These are phyloP conservation scores for Chlorociboria aeruginascens DNA, from an alignment of 495 filamentous ascomycete species.

Conservation along the genomic window DNA sequence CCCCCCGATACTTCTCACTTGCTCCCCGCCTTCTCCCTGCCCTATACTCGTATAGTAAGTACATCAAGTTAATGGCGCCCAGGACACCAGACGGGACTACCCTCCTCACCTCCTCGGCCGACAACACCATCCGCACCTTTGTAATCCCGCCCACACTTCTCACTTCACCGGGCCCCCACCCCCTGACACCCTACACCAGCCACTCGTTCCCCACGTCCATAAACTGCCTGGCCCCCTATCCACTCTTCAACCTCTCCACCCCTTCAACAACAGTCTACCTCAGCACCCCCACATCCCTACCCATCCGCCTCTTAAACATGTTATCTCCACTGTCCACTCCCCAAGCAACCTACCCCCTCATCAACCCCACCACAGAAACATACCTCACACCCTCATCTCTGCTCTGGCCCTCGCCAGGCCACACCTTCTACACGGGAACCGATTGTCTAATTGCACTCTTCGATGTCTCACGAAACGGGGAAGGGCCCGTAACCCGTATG, in stretches of 20 bases:
- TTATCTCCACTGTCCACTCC: slow-evolving; percentile 27
- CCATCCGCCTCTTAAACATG: slow-evolving; percentile 52
- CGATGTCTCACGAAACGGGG: slow-evolving; percentile 56
- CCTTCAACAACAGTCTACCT: slow-evolving; percentile 58
- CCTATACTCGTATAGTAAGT: too few relatives aligned
- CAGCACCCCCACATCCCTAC: slow-evolving; percentile 53
- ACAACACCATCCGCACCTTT: slow-evolving; percentile 57
- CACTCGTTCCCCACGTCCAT: slow-evolving; percentile 55
- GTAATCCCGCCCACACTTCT: slow-evolving; percentile 65
- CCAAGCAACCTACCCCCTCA: slow-evolving; percentile 53
- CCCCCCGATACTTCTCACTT: too few relatives aligned
- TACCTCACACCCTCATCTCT: slow-evolving; percentile 69
- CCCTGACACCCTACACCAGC: slow-evolving; percentile 47
- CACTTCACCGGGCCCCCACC: slow-evolving; percentile 34
- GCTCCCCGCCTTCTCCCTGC: too few relatives aligned
- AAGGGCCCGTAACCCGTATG: slow-evolving; percentile 47
- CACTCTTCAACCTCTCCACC: slow-evolving; percentile 54
- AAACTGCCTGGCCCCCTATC: slow-evolving; percentile 59
- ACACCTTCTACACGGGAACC: slow-evolving; percentile 59
- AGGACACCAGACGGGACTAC: slow-evolving; percentile 76
- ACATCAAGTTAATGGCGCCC: not conserved
- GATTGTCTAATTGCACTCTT: slow-evolving; percentile 65
- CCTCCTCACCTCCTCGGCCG: slow-evolving; percentile 59
- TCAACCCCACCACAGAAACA: slow-evolving; percentile 63
- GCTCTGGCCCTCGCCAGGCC: slow-evolving; percentile 46